These are phyloP conservation scores for Eutypella sp. DNA, from an alignment of 2,329 filamentous ascomycete species.

Conservation along the genomic window DNA sequence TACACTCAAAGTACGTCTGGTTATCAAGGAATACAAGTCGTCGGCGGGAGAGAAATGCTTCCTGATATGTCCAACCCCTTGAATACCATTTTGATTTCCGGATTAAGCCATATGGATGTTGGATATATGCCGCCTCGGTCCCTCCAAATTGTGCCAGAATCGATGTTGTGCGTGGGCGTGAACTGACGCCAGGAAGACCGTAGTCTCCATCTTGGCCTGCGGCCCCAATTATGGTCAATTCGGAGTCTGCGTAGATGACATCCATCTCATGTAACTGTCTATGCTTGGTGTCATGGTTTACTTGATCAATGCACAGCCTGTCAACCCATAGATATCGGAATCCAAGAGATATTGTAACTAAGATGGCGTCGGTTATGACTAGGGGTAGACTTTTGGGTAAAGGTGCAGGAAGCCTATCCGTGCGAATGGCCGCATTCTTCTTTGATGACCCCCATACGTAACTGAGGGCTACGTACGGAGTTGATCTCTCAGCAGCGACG, in stretches of 20 bases:
- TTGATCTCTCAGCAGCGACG: no score
- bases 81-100: slow-evolving; percentile 10
- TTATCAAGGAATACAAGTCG: slow-evolving; percentile 7
- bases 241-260: slow-evolving; percentile 17
- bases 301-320: slow-evolving; percentile 17
- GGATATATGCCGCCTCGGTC: not conserved
- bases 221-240: slow-evolving; percentile 21
- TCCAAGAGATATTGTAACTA: slow-evolving; percentile 5
- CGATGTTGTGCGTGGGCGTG: not conserved
- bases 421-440: not conserved
- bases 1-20: slow-evolving; percentile 10
- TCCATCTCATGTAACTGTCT: slow-evolving; percentile 20
- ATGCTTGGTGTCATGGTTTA: slow-evolving; percentile 8
- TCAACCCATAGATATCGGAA: slow-evolving; percentile 26
- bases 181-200: slow-evolving; percentile 9
- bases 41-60: slow-evolving; percentile 3
- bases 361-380: not conserved
- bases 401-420: not conserved
- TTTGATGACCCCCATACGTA: not conserved
- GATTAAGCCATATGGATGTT: slow-evolving; percentile 2
- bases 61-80: slow-evolving; percentile 11
- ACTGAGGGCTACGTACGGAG: not conserved
- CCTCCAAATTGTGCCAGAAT: not conserved
- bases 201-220: slow-evolving; percentile 7
- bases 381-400: not conserved